These are phyloP conservation scores for Phaeosphaeriaceae sp. DNA, from an alignment of 2,329 filamentous ascomycete genomes.

Conservation along the genomic window DNA sequence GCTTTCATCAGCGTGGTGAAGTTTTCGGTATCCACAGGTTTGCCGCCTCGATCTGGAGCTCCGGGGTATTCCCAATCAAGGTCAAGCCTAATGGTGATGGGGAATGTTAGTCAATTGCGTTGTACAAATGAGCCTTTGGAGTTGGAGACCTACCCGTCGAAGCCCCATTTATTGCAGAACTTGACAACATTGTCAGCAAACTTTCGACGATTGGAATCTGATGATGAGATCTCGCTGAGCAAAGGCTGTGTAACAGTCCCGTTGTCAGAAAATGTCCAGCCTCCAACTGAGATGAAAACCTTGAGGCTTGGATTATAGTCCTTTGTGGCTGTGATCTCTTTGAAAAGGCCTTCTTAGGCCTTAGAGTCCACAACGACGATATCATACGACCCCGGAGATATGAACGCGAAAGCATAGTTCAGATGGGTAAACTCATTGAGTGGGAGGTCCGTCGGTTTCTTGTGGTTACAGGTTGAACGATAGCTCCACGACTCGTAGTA, in stretches of 20 bases:
- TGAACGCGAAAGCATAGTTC: conserved; percentile 12
- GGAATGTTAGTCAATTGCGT: no score
- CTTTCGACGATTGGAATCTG: conserved; percentile 17
- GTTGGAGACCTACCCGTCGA: conserved; percentile 57
- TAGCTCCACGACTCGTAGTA: no score
- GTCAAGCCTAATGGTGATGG: no score
- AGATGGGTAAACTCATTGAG: conserved; percentile 11
- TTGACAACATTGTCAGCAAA: conserved; percentile 46
- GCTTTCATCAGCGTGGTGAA: conserved; percentile 1
- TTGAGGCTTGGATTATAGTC: conserved; percentile 34
- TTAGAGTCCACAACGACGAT: conserved; percentile 5
- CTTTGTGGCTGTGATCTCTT: conserved; percentile 35
- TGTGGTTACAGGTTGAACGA: no score
- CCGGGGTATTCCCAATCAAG: conserved; percentile 51
- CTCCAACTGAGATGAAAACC: conserved; percentile 51
- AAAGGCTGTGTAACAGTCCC: conserved; percentile 46
- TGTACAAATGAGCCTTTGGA: no score
- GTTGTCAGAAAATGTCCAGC: conserved; percentile 49
- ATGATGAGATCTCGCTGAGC: conserved; percentile 38
- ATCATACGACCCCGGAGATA: conserved; percentile 8
- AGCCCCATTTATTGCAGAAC: conserved; percentile 51
- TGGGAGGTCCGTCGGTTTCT: no score
- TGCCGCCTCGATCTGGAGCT: conserved; percentile 6
- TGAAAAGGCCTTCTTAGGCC: background rate
- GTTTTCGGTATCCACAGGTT: conserved; percentile 2